These are phyloP conservation scores for Spathaspora sp. DNA, from an alignment of 805 yeast genomes.

Conservation along the genomic window DNA sequence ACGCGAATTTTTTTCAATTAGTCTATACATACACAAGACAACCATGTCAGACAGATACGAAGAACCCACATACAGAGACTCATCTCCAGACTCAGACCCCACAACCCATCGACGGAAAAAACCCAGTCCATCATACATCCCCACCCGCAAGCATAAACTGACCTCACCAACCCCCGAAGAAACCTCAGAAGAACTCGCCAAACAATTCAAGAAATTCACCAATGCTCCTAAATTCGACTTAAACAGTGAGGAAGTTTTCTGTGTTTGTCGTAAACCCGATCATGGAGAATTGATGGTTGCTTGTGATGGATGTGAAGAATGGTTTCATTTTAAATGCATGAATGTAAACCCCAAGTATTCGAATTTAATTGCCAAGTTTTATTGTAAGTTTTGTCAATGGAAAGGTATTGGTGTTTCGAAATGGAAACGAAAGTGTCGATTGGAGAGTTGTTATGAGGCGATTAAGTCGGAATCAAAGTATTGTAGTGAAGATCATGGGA, in stretches of 20 bases:
- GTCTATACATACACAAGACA: neutral
- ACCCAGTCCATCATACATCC: neutral
- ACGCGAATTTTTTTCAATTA: neutral
- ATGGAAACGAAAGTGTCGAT: conserved; percentile 78
- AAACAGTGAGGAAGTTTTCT: conserved; percentile 63
- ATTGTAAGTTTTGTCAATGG: conserved; percentile 71
- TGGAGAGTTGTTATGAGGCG: conserved; percentile 54
- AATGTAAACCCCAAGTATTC: conserved; percentile 48
- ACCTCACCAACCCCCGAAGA: conserved; percentile 13
- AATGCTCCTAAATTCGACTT: conserved; percentile 39
- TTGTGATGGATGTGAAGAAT: conserved; percentile 92
- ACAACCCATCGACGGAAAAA: conserved; percentile 1
- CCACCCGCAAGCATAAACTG: neutral
- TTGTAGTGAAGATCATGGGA: conserved; percentile 73
- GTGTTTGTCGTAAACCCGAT: conserved; percentile 78
- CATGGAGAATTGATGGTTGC: conserved; percentile 84
- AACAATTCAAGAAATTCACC: conserved; percentile 33
- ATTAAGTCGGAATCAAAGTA: conserved; percentile 57
- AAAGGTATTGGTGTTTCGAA: conserved; percentile 47
- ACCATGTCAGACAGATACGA: neutral
- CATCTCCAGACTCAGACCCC: neutral
- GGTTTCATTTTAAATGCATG: conserved; percentile 88
- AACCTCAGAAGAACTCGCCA: conserved; percentile 27
- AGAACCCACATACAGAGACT: neutral
- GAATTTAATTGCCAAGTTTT: conserved; percentile 58